These are phyloP conservation scores for Ocimum tenuiflorum DNA, from an alignment of 257 asterid genomes.

Conservation along the genomic window DNA sequence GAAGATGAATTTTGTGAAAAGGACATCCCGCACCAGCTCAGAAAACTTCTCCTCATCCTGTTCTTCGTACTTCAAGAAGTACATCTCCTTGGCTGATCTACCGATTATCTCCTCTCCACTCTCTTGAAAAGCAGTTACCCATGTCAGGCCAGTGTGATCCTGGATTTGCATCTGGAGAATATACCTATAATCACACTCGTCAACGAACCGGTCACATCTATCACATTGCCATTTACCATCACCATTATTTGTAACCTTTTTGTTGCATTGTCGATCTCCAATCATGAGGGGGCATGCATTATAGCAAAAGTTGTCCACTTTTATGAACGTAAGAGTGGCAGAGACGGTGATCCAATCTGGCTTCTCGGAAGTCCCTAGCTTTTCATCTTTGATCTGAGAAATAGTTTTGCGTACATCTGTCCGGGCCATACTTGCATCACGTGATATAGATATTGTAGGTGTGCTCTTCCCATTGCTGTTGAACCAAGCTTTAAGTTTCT, in stretches of 20 bases:
- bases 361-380: slow-evolving; percentile 76
- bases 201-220: slow-evolving; percentile 58
- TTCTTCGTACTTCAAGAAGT: slow-evolving; percentile 60
- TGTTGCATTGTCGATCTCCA: slow-evolving; percentile 80
- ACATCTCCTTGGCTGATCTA: slow-evolving; percentile 68
- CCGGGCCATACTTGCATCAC: slow-evolving; percentile 45
- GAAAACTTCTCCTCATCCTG: slow-evolving; percentile 67
- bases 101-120: slow-evolving; percentile 78
- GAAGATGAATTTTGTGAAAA: slow-evolving; percentile 47
- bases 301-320: slow-evolving; percentile 64
- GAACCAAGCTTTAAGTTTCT: slow-evolving; percentile 59
- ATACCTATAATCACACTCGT: slow-evolving; percentile 83
- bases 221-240: slow-evolving; percentile 88
- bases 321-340: slow-evolving; percentile 60
- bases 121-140: slow-evolving; percentile 93
- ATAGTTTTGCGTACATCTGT: slow-evolving; percentile 66
- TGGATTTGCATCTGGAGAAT: slow-evolving; percentile 83
- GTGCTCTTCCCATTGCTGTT: slow-evolving; percentile 58
- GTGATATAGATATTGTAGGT: slow-evolving; percentile 55
- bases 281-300: slow-evolving; percentile 73
- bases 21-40: slow-evolving; percentile 44
- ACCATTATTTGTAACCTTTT: slow-evolving; percentile 73
- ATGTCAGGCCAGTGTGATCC: slow-evolving; percentile 84
- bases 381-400: slow-evolving; percentile 83
- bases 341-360: slow-evolving; percentile 81